phyloP scores from a whole-genome alignment of 208 protist species.

The Acanthamoeba royreba region DNA sequence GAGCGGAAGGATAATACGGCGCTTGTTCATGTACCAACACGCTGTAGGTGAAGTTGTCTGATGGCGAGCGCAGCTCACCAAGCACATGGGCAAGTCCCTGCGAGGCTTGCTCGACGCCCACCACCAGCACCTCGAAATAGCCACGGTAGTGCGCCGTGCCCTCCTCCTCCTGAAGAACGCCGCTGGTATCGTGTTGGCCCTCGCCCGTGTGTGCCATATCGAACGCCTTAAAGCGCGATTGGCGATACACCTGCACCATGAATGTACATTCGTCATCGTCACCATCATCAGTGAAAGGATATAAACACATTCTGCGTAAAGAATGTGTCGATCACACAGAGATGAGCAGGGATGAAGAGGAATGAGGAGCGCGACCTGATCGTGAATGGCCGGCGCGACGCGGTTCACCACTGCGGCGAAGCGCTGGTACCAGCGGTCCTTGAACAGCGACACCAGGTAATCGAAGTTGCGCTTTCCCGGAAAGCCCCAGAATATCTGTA shows the following conservation, averaged over 20 bases:
- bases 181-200: not conserved
- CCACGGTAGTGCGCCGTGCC: not conserved
- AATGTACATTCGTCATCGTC: too few relatives aligned
- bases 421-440: not conserved
- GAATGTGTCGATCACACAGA: too few relatives aligned
- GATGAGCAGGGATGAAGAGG: too few relatives aligned
- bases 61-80: not conserved
- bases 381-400: not conserved
- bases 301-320: too few relatives aligned
- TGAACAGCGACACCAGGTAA: not conserved
- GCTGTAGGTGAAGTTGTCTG: slow-evolving; percentile 13
- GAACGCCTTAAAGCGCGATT: not conserved
- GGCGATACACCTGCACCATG: slow-evolving; percentile 7
- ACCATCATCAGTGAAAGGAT: not conserved
- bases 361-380: not conserved
- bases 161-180: not conserved
- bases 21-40: not conserved
- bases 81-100: not conserved
- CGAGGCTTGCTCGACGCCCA: not conserved
- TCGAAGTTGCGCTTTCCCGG: not conserved
- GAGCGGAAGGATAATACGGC: not conserved
- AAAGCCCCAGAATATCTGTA: slow-evolving; percentile 35
- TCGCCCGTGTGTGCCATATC: not conserved
- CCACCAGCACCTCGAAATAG: slow-evolving; percentile 11
- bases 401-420: not conserved